Evolutionary conservation across 192 early-diverging fungal genomes (phyloP), one percentile per base, ranked within the genome.

Genomic region (Phycomyces blakesleeanus): DNA sequence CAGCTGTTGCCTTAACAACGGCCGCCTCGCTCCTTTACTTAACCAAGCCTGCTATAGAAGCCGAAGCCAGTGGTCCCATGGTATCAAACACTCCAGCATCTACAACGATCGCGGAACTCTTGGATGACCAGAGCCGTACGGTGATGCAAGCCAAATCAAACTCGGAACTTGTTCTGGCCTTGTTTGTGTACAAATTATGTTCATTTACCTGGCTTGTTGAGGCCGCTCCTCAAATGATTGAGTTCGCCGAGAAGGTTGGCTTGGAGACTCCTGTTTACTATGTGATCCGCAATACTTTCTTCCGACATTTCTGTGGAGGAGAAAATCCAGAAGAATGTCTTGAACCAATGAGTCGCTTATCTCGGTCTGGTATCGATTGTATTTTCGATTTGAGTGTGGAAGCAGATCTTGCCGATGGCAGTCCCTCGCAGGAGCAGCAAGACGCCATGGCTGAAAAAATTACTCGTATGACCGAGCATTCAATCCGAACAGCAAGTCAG

Each of bases 341-440:
- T n/a, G 82, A 83, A 26, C 88, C 88, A 22, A 96, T 98, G 92
- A 77, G 79, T 12, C 25, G 59, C 18, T 85, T 94, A 62, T 77
- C 72, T 27, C 74, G 71, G 10, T 59, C 73, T 12, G 83, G 86
- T 5, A 85, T 98, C 67, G 88, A 90, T n/a, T 85, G 86, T 38
- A 95, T 96, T 63, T 82, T 98, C 24, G 92, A 93, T 75, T 76
- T 92, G 11, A 90, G 91, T 9, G 82, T 93, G 20, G 95, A 98
- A 74, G 89, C 92, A 12, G 95, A 72, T 52, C 41, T 72, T 58
- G 59, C 93, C 47, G 85, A 86, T 47, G 78, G 78, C 22, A 67
- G 73, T 73, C 50, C 63, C 62, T 64, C 80, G 2, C 11, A 8
- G 29, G 14, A 39, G 26, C 26, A 25, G 37, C 21, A 52, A 53